These are phyloP conservation scores for Gorgonomyces haynaldii DNA, from an alignment of 192 early-diverging fungal genomes.

Conservation along the genomic window DNA sequence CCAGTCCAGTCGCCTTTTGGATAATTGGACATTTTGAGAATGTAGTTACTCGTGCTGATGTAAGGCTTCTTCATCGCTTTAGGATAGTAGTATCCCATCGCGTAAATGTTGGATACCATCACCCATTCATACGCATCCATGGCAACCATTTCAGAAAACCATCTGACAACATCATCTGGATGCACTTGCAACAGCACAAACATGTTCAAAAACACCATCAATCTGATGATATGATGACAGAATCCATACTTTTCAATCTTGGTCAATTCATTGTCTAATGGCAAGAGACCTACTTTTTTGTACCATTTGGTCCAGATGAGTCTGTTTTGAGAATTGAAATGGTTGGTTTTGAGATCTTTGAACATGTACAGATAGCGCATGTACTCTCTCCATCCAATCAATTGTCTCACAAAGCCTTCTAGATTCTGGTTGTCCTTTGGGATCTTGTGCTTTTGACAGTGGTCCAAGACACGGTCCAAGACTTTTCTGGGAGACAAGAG, in stretches of 20 bases:
- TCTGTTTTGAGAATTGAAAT: neutral
- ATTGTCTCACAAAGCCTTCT: neutral
- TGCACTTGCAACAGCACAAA: neutral
- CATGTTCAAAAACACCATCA: neutral
- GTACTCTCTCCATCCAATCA: constrained; percentile 2
- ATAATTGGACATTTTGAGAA: constrained; percentile 4
- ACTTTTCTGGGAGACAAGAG: neutral
- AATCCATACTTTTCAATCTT: neutral
- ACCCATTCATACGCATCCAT: constrained; percentile 4
- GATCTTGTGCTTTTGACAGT: neutral
- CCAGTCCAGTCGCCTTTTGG: neutral
- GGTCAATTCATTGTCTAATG: constrained; percentile 1
- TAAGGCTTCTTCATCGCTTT: neutral
- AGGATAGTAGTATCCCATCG: constrained; percentile 1
- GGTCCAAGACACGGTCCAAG: neutral
- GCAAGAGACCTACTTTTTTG: neutral
- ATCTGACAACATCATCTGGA: neutral
- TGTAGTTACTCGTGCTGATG: neutral
- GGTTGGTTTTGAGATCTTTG: neutral
- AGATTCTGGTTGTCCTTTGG: neutral
- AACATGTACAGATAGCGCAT: neutral
- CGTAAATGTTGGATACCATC: neutral
- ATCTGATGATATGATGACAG: neutral
- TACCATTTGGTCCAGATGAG: neutral
- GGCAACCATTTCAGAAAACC: neutral